Evolutionary conservation across 805 yeast genomes (phyloP), one percentile per base, ranked within the genome.

Genomic region (Clavispora asparagi): DNA sequence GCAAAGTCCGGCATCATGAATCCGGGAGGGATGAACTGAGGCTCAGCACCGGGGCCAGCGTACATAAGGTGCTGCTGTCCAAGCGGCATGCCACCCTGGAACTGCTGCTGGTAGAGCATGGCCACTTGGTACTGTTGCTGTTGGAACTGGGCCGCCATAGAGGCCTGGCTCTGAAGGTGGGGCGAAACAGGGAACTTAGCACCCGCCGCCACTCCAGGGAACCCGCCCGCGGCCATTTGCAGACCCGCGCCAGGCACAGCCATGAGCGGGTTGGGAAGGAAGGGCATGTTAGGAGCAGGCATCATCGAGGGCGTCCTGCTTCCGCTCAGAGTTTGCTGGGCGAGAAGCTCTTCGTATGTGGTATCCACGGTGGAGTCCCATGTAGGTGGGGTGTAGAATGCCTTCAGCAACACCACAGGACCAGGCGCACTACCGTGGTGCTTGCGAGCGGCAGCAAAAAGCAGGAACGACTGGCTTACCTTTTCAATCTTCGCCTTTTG

Each of bases 351-450:
- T 45, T 71, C 76, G 63, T 80, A 79, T 1, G 84, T 71, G 47
- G 77, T 81, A 39, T 79, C 85, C 23, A 76, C 63, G 2, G 82
- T 79, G 41, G 76, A 67, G 19, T 74, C 71, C 95, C 95, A 87
- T 0, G 91, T 83, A 43, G 95, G 95, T 9, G 87, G 83, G 0
- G 92, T 83, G 36, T 73, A 72, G 61, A 77, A 87, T 7, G 94
- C 82, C 55, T 72, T 79, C 53, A 83, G 90, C 49, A 83, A 70
- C 4, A 55, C 52, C 7, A 63, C 54, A 12, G 66, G 62, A 4
- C 59, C 47, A 1, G 52, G 39, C 7, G 52, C 46, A 16, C 51
- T 57, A 29, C 46, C 59, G 43, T 56, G 58, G 48, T 49, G 62
- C 54, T 50, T 63, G 45, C 73, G 73, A 4, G 79, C 71, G 26